Conservation (phyloP, 2,329 filamentous ascomycete species). For the Fusarium floridanum region DNA sequence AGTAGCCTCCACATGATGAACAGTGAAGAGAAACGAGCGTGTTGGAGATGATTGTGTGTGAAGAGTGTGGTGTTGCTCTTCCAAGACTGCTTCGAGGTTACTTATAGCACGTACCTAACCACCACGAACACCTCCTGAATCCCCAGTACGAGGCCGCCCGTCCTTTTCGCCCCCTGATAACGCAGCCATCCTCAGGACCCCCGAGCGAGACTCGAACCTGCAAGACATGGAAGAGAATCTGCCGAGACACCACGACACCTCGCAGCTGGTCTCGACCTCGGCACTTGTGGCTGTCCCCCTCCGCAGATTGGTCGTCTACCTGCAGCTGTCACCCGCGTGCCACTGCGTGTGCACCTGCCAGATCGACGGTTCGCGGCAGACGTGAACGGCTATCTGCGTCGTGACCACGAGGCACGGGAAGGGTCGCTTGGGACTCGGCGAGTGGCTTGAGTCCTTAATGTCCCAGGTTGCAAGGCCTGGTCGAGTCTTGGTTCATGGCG, state of each 20-base stretch:
- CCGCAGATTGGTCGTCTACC: neutral
- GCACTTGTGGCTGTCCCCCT: slow-evolving; percentile 16
- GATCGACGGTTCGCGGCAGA: slow-evolving; percentile 25
- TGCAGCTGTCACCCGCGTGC: slow-evolving; percentile 13
- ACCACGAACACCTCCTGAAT: neutral
- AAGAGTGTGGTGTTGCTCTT: neutral
- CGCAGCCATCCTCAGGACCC: neutral
- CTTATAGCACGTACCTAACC: slow-evolving; percentile 35
- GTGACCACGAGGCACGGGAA: slow-evolving; percentile 20
- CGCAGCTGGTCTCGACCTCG: slow-evolving; percentile 17
- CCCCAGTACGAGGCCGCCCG: slow-evolving; percentile 14
- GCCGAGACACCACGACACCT: slow-evolving; percentile 33
- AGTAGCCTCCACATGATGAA: slow-evolving; percentile 41
- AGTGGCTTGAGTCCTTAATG: slow-evolving; percentile 32
- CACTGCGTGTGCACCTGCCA: slow-evolving; percentile 27
- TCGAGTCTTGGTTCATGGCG: neutral
- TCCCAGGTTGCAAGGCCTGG: slow-evolving; percentile 11
- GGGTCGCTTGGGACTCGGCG: slow-evolving; percentile 20
- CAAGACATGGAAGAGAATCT: slow-evolving; percentile 31
- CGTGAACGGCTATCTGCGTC: slow-evolving; percentile 30
- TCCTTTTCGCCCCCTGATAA: neutral
- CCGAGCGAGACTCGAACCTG: neutral
- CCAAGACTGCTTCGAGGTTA: slow-evolving; percentile 19
- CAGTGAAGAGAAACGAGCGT: slow-evolving; percentile 28
- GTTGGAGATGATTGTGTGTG: slow-evolving; percentile 4